A percentile compares a stretch with the other conserved stretches of the same genome.
phyloP scores from a whole-genome alignment of 2,329 filamentous ascomycete species.

The Colletotrichum orchidophilum region DNA sequence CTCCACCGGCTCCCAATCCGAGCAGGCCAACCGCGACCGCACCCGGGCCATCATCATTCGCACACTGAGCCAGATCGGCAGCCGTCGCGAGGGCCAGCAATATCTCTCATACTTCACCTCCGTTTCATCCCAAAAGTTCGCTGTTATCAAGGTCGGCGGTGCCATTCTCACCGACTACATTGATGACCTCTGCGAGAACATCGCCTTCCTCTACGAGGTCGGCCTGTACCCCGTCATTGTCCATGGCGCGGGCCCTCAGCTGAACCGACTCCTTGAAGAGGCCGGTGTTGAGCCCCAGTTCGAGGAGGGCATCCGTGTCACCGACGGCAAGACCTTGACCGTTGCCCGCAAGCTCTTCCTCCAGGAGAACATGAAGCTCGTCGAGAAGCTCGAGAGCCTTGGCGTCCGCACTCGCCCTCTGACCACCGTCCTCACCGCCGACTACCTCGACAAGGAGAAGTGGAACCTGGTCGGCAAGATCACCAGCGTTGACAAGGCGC shows the following conservation, averaged over 20 bases:
- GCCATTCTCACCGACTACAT: constrained; percentile 95
- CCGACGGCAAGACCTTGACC: constrained; percentile 92
- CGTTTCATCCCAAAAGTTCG: constrained; percentile 95
- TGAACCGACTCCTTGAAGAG: constrained; percentile 89
- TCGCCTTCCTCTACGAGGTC: constrained; percentile 94
- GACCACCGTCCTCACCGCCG: constrained; percentile 89
- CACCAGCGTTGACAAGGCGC: constrained; percentile 87
- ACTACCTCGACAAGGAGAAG: constrained; percentile 96
- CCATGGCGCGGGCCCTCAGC: constrained; percentile 92
- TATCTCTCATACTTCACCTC: constrained; percentile 98
- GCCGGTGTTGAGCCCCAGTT: constrained; percentile 95
- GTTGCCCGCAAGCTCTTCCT: constrained; percentile 93
- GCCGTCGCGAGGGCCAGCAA: constrained; percentile 95
- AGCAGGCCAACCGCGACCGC: constrained; percentile 59
- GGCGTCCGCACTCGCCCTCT: constrained; percentile 90
- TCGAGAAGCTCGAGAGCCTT: constrained; percentile 88
- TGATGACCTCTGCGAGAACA: constrained; percentile 86
- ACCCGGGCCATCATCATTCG: constrained; percentile 87
- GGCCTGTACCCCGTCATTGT: constrained; percentile 95
- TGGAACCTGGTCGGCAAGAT: constrained; percentile 97
- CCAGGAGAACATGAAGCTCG: constrained; percentile 93
- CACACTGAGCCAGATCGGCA: constrained; percentile 93
- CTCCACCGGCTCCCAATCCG: constrained; percentile 44
- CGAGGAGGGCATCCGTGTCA: constrained; percentile 94
- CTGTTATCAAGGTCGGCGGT: constrained; percentile 97